Percentiles rank a stretch among this genome's conserved stretches.
Evolutionary conservation across 768 basidiomycete genomes (phyloP).

Genomic region (Porphyrellus cyaneotinctus): DNA sequence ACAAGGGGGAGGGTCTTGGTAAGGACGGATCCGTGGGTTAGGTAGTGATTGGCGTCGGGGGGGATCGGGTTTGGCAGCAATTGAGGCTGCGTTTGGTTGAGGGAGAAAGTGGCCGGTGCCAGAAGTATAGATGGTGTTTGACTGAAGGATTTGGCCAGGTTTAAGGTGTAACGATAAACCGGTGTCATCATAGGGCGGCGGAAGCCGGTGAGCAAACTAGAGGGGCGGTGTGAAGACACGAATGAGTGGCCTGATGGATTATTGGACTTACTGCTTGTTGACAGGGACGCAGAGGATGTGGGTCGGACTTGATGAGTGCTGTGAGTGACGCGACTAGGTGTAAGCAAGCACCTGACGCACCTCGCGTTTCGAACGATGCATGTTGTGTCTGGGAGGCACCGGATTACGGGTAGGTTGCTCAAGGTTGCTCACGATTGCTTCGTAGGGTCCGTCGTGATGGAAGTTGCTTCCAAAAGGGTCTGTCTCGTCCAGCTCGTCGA

Average conservation of each 20-base stretch:
- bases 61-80: slow-evolving; percentile 5
- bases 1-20: background rate
- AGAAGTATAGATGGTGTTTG: slow-evolving; percentile 20
- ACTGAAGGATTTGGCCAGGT: slow-evolving; percentile 56
- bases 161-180: slow-evolving; percentile 48
- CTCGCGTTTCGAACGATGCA: slow-evolving; percentile 10
- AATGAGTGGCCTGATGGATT: background rate
- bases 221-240: slow-evolving; percentile 10
- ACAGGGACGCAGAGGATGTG: slow-evolving; percentile 4
- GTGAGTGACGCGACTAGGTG: slow-evolving; percentile 6
- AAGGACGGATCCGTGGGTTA: background rate
- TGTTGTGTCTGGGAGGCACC: background rate
- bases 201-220: slow-evolving; percentile 9
- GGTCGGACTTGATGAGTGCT: slow-evolving; percentile 10
- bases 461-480: slow-evolving; percentile 60
- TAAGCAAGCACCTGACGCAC: slow-evolving; percentile 18
- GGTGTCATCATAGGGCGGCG: background rate
- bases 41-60: slow-evolving; percentile 14
- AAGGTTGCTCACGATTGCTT: slow-evolving; percentile 43
- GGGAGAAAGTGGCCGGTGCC: slow-evolving; percentile 4
- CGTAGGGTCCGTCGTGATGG: slow-evolving; percentile 76
- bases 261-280: slow-evolving; percentile 19
- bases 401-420: slow-evolving; percentile 7
- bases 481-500: slow-evolving; percentile 76
- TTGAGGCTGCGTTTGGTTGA: background rate